Evolutionary conservation across 1,284 basidiomycete species (phyloP).

Genomic region (Moniliophthora roreri): DNA sequence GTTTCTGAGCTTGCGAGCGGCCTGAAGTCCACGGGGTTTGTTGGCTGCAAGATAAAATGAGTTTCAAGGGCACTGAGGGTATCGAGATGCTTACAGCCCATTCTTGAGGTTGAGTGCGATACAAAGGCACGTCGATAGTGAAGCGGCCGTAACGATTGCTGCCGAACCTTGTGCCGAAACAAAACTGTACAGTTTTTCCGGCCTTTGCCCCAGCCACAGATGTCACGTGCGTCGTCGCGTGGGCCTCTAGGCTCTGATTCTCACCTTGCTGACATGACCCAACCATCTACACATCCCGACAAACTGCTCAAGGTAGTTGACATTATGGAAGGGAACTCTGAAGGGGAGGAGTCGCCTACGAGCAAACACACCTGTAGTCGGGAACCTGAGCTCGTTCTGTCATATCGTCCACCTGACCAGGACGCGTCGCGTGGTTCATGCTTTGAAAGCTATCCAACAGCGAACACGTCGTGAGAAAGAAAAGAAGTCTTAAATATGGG

Average conservation of each 20-base stretch:
- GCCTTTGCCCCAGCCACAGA: slow-evolving; percentile 1
- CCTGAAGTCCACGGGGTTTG: slow-evolving; percentile 99
- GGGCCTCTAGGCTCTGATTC: no score
- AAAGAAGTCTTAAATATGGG: no score
- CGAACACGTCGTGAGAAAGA: no score
- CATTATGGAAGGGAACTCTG: no score
- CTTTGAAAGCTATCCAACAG: no score
- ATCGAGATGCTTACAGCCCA: slow-evolving; percentile 69
- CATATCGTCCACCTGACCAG: not conserved
- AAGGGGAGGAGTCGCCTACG: no score
- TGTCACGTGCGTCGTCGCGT: no score
- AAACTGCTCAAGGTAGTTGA: no score
- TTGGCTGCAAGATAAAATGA: slow-evolving; percentile 55
- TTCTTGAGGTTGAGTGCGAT: slow-evolving; percentile 61
- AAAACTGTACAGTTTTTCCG: slow-evolving; percentile 2
- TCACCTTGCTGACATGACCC: no score
- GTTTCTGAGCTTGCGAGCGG: slow-evolving; percentile 97
- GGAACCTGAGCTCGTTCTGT: no score
- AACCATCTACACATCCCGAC: no score
- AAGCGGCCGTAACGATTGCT: slow-evolving; percentile 1
- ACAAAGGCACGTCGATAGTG: not conserved
- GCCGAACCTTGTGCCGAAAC: slow-evolving; percentile 10
- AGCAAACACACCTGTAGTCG: no score
- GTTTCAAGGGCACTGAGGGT: slow-evolving; percentile 13
- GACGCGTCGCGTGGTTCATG: not conserved